Percentiles rank a stretch among this genome's conserved stretches.
Evolutionary conservation across 2,329 filamentous ascomycete species (phyloP).

Genomic region (Raffaelea deltoideospora): DNA sequence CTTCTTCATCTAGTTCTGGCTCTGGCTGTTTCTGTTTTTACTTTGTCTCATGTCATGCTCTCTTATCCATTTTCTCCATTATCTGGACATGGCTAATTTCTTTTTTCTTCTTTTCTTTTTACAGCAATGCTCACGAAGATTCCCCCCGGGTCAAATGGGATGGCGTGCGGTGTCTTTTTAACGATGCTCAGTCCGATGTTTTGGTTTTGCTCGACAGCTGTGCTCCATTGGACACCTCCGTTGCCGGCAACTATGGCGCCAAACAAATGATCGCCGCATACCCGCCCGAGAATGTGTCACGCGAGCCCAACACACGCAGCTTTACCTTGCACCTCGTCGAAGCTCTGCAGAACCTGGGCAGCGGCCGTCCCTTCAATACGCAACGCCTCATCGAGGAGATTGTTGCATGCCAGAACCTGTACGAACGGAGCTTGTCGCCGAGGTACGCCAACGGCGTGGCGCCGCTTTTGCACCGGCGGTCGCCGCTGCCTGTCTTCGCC

Average conservation of each 20-base stretch:
- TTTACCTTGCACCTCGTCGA: constrained; percentile 44
- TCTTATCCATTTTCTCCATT: too few species aligned
- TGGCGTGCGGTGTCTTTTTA: constrained; percentile 44
- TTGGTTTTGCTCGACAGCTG: constrained; percentile 49
- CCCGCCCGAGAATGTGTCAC: constrained; percentile 31
- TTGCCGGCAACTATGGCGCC: constrained; percentile 35
- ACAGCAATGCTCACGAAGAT: constrained; percentile 40
- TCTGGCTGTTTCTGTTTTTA: too few species aligned
- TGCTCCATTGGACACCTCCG: constrained; percentile 33
- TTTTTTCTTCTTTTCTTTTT: constrained; percentile 5
- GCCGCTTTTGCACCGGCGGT: constrained; percentile 17
- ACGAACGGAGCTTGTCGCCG: too few species aligned
- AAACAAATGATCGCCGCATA: constrained; percentile 51
- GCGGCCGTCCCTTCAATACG: constrained; percentile 37
- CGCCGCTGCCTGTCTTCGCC: constrained; percentile 35
- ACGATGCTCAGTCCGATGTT: constrained; percentile 48
- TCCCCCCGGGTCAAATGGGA: constrained; percentile 49
- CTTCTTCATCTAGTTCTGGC: too few species aligned
- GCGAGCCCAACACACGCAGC: constrained; percentile 31
- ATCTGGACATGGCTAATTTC: too few species aligned
- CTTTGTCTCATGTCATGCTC: too few species aligned
- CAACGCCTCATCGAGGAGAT: constrained; percentile 43
- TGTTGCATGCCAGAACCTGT: constrained; percentile 26
- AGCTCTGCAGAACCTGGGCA: constrained; percentile 36
- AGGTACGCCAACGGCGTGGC: constrained; percentile 24